Base-by-base conservation (phyloP, 78 protist genomes). In the Dictyostelium citrinum region DNA sequence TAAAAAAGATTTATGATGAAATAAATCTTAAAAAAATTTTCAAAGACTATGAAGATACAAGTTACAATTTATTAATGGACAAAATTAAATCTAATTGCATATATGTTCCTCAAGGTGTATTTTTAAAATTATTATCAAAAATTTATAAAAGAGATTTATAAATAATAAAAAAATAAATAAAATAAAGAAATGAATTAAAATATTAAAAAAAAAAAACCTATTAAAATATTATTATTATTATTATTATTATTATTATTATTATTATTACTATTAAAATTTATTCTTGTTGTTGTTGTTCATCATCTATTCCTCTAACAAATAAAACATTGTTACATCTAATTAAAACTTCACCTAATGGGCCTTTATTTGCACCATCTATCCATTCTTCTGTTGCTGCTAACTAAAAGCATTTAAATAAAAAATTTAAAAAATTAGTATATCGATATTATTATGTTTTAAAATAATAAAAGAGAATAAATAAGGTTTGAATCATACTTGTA, bases 281-380 rank as follows among this genome's bases (percentile, higher is more conserved):
- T 55, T 55, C 27, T 14, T 68, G 31, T 68, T 68, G 75, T 82
- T 82, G 33, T 37, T 35, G 11, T 7, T 31, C 45, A 16, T 68
- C 81, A 2, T 91, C 95, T 12, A 82, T 64, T 58, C 95, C 95
- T 72, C 95, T 64, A 31, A 91, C 64, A 72, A 82, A 91, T 68
- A 91, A 84, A 81, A 91, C 95, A 84, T 91, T 91, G 60, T 91
- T 91, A 84, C 95, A 91, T 83, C 93, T 85, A 58, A 91, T 91
- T 83, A 91, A 84, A 81, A 91, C 95, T 80, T 91, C 95, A 29
- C 95, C 95, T 17, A 91, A 76, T n/a, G 79, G 84, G 37, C 82
- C 95, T 20, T 79, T 78, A 22, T 79, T 49, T 35, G 84, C 79
- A 41, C 91, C 91, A 71, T 91, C 95, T 27, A 91, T 83, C 92